phyloP scores from a whole-genome alignment of 1,139 yeast genomes.

The Dujonia santamariae region DNA sequence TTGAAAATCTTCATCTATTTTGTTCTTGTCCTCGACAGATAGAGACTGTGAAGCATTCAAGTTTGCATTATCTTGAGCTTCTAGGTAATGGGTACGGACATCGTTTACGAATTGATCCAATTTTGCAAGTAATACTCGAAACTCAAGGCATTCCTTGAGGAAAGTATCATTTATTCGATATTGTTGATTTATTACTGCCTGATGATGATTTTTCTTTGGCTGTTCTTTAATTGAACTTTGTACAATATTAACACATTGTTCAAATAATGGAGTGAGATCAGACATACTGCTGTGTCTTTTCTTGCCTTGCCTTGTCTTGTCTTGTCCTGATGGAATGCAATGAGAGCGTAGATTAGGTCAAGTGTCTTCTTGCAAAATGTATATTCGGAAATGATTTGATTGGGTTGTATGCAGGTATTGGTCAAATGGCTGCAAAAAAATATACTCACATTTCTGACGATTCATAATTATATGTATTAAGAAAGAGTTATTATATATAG shows the following conservation, averaged over 20 bases:
- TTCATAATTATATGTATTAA: no score
- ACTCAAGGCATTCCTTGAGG: slow-evolving; percentile 45
- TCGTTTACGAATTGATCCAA: slow-evolving; percentile 37
- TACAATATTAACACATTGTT: slow-evolving; percentile 46
- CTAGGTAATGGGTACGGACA: slow-evolving; percentile 43
- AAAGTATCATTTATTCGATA: slow-evolving; percentile 45
- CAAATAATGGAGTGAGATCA: slow-evolving; percentile 51
- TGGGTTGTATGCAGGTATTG: no score
- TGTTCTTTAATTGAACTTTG: slow-evolving; percentile 9
- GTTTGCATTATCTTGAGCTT: slow-evolving; percentile 29
- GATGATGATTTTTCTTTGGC: neutral
- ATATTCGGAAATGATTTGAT: no score
- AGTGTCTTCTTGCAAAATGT: no score
- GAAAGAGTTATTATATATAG: no score
- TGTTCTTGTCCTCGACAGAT: slow-evolving; percentile 47
- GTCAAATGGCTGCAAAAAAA: no score
- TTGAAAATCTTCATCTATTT: slow-evolving; percentile 54
- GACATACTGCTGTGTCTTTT: slow-evolving; percentile 47
- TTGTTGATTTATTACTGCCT: neutral
- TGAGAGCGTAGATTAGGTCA: no score
- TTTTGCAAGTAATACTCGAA: slow-evolving; percentile 37
- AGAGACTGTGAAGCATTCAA: slow-evolving; percentile 17
- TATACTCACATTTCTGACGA: no score
- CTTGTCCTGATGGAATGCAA: no score
- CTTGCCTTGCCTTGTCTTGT: no score